Conservation (phyloP, 768 basidiomycete species). For the Rhizopogon roseolus region DNA sequence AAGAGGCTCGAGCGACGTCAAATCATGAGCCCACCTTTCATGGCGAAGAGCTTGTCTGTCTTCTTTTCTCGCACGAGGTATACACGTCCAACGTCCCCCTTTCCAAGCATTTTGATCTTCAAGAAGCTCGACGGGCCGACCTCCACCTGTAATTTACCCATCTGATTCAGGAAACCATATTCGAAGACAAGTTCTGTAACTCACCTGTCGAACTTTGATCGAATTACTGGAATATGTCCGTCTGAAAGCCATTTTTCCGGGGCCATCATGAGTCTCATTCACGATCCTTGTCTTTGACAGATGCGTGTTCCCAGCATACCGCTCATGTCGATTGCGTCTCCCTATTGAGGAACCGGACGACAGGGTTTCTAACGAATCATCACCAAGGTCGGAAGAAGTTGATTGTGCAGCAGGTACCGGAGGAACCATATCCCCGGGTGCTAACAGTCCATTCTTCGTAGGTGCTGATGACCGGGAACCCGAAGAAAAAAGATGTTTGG, state of each 20-base stretch:
- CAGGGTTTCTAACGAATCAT: constrained; percentile 71
- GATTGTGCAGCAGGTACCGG: constrained; percentile 47
- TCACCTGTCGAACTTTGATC: constrained; percentile 87
- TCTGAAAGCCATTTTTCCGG: constrained; percentile 72
- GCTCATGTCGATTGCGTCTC: constrained; percentile 39
- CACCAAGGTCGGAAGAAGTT: constrained; percentile 52
- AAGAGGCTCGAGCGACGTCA: constrained; percentile 4
- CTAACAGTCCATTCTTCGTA: constrained; percentile 74
- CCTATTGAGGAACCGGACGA: constrained; percentile 73
- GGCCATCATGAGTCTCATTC: constrained; percentile 42
- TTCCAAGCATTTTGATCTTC: constrained; percentile 97
- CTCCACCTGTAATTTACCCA: constrained; percentile 59
- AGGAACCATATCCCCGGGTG: constrained; percentile 60
- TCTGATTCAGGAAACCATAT: not conserved
- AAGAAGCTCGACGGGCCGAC: constrained; percentile 91
- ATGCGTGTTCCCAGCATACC: constrained; percentile 19
- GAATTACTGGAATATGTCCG: constrained; percentile 97
- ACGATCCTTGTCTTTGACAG: constrained; percentile 38
- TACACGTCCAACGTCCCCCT: constrained; percentile 98
- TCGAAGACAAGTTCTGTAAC: constrained; percentile 15
- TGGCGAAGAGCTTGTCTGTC: constrained; percentile 90
- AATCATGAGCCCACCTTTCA: constrained; percentile 78
- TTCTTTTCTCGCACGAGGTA: constrained; percentile 99
- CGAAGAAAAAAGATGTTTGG: constrained; percentile 80
- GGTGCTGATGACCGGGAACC: constrained; percentile 53